Base-by-base conservation (phyloP, 2,329 filamentous ascomycete genomes). In the Microthyrium microscopicum region DNA sequence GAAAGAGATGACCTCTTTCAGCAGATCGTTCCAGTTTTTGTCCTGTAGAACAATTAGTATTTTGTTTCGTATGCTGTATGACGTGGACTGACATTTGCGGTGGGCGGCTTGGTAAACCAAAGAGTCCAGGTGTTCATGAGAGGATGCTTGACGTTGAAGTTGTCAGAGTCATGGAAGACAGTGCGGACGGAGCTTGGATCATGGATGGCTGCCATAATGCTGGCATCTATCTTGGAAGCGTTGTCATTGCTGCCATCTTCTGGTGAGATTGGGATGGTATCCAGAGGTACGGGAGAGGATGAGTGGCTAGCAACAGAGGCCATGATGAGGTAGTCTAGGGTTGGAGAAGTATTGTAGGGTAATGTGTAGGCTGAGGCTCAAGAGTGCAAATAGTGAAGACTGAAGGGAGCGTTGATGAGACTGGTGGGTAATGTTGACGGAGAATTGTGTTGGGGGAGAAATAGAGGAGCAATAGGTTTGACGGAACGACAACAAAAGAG, bases 61-160 rank as follows among this genome's bases (percentile, higher is more conserved):
- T 7, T 16, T 9, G 9, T n/a, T n/a, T n/a, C n/a, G n/a, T n/a
- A n/a, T n/a, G n/a, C n/a, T 8, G 8, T 29, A 12, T 29, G 8
- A 8, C 17, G 8, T 16, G 26, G 8, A 9, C 8, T 8, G 29
- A 89, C 84, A 77, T 91, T 94, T 63, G 84, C 85, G 55, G 77
- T 91, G 27, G 87, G 80, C 34, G 89, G 87, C 71, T 95, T 95
- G 50, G 87, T 95, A 67, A 95, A 98, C 91, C 91, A 98, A 36
- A 98, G 68, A 39, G 89, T 95, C 89, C 89, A 98, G 55, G 81
- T 79, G 67, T 94, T 80, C 70, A 92, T 85, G 40, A 98, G 70
- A 44, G 85, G 87, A 58, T 98, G 89, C 70, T 95, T 98, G 59
- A 98, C 89, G 50, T 92, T 98, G 72, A 98, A 98, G 68, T 98